These are phyloP conservation scores for Protea cynaroides DNA, from an alignment of 164 flowering plant species.

Conservation along the genomic window DNA sequence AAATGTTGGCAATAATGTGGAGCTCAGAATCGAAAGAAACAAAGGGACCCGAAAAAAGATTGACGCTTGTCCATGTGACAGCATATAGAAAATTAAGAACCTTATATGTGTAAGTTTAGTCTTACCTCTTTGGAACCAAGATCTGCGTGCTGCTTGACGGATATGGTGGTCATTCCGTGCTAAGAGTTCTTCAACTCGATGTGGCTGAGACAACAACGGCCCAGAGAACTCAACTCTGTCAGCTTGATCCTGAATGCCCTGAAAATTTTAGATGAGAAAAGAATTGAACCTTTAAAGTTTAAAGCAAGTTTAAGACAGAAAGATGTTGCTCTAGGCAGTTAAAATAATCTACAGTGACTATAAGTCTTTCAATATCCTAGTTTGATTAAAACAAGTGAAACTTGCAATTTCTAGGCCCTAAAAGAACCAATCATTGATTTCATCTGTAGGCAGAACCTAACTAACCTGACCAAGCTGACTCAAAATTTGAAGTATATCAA, in stretches of 20 bases:
- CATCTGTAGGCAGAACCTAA: not conserved
- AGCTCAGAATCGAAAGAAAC: too few relatives aligned
- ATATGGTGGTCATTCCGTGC: slow-evolving; percentile 83
- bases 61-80: not conserved
- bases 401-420: too few relatives aligned
- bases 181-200: slow-evolving; percentile 74
- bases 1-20: too few relatives aligned
- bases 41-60: too few relatives aligned
- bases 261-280: slow-evolving; percentile 8
- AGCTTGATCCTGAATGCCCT: slow-evolving; percentile 54
- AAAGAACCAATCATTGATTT: too few relatives aligned
- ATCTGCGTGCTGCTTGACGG: slow-evolving; percentile 73
- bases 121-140: slow-evolving; percentile 93
- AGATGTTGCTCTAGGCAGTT: not conserved
- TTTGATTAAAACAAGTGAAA: not conserved
- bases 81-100: not conserved
- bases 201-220: slow-evolving; percentile 74
- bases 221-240: slow-evolving; percentile 92
- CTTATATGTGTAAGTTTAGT: not conserved
- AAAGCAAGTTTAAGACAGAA: not conserved
- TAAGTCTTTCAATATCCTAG: not conserved
- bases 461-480: not conserved
- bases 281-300: slow-evolving; percentile 1
- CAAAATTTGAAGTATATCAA: not conserved
- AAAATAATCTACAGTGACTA: not conserved